Percentiles rank a stretch among this genome's conserved stretches.
Evolutionary conservation across 1,284 basidiomycete genomes (phyloP).

Genomic region (Cryptococcus hybrid): DNA sequence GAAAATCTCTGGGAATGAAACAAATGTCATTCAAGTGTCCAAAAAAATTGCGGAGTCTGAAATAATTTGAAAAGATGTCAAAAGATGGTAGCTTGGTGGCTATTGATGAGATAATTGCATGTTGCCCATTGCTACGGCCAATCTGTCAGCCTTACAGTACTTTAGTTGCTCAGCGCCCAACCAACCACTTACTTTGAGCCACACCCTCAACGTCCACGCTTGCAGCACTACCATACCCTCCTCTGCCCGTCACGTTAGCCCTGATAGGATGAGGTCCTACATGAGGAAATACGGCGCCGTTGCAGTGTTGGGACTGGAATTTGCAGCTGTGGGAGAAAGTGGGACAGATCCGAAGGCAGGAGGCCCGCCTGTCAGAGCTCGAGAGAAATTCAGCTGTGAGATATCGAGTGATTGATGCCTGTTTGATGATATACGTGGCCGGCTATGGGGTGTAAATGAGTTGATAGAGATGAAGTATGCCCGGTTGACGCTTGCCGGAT

Average conservation of each 20-base stretch:
- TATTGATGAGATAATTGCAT: conserved; percentile 30
- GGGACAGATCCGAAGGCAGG: conserved; percentile 31
- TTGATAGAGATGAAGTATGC: conserved; percentile 1
- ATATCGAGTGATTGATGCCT: conserved; percentile 52
- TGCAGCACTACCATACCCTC: conserved; percentile 11
- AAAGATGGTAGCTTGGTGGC: neutral
- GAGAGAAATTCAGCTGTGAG: conserved; percentile 46
- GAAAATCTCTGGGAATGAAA: too few relatives aligned
- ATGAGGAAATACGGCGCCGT: conserved; percentile 34
- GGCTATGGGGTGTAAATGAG: conserved; percentile 26
- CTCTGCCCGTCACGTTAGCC: conserved; percentile 13
- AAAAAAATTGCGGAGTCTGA: too few relatives aligned
- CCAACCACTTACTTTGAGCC: conserved; percentile 27
- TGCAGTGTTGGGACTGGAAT: conserved; percentile 30
- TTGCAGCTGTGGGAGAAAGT: conserved; percentile 23
- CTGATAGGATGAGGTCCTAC: conserved; percentile 15
- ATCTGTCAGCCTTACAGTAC: neutral
- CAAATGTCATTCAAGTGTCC: too few relatives aligned
- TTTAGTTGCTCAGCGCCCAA: too few relatives aligned
- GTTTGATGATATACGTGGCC: conserved; percentile 31
- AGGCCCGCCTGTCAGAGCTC: conserved; percentile 17
- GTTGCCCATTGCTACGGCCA: conserved; percentile 23
- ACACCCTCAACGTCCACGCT: conserved; percentile 21
- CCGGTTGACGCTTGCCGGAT: conserved; percentile 60
- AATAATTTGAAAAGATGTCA: too few relatives aligned